Conservation (phyloP, 371 early-diverging fungal genomes). For the Rhizopus stolonifer region DNA sequence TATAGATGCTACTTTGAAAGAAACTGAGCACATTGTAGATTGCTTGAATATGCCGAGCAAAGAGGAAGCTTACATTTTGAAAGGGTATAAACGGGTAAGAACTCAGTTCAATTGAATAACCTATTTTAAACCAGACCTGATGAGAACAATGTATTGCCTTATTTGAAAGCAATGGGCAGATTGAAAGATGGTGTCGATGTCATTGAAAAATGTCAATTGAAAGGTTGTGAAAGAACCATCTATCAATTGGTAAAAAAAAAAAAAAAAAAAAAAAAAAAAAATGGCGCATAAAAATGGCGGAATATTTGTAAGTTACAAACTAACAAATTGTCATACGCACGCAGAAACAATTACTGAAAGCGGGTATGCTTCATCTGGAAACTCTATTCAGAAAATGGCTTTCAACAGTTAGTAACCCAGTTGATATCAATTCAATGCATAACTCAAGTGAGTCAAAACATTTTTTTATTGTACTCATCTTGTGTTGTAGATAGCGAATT, state of each 20-base stretch:
- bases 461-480: background rate
- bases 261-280: too few relatives aligned
- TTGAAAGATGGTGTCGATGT: slow-evolving; percentile 59
- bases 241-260: slow-evolving; percentile 45
- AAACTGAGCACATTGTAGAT: slow-evolving; percentile 72
- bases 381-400: slow-evolving; percentile 57
- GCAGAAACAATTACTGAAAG: slow-evolving; percentile 60
- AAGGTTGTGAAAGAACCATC: slow-evolving; percentile 54
- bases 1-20: slow-evolving; percentile 68
- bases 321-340: too few relatives aligned
- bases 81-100: slow-evolving; percentile 33
- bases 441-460: slow-evolving; percentile 26
- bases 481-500: slow-evolving; percentile 17
- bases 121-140: slow-evolving; percentile 38
- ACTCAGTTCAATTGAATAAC: background rate
- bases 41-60: slow-evolving; percentile 77
- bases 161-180: slow-evolving; percentile 55
- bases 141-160: slow-evolving; percentile 52
- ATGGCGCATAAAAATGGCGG: background rate
- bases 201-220: slow-evolving; percentile 49
- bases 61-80: slow-evolving; percentile 70
- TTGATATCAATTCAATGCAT: slow-evolving; percentile 46
- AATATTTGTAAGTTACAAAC: background rate
- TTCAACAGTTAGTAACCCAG: slow-evolving; percentile 45
- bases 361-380: slow-evolving; percentile 56